Percentiles rank a stretch among this genome's conserved stretches.
Evolutionary conservation across 1,284 basidiomycete genomes (phyloP).

Genomic region (Malassezia yamatoensis): DNA sequence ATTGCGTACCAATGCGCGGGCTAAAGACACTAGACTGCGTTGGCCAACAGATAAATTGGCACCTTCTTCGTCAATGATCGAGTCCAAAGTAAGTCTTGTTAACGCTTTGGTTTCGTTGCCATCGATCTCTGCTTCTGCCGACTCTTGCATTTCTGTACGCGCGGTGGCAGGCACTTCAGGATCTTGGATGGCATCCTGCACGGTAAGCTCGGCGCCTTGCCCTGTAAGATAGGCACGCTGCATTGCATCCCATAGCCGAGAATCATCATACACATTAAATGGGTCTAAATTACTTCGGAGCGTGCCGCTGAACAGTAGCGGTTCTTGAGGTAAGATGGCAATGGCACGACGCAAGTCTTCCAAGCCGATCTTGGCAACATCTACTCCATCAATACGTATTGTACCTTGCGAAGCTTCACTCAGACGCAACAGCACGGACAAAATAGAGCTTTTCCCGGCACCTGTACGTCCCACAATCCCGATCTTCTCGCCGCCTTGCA

Average conservation of each 20-base stretch:
- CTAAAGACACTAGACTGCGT: slow-evolving; percentile 46
- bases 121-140: background rate
- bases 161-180: background rate
- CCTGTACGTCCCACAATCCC: slow-evolving; percentile 53
- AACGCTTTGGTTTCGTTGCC: slow-evolving; percentile 11
- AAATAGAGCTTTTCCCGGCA: slow-evolving; percentile 62
- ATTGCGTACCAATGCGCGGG: slow-evolving; percentile 45
- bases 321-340: slow-evolving; percentile 44
- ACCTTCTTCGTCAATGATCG: slow-evolving; percentile 45
- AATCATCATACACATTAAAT: slow-evolving; percentile 45
- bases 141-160: background rate
- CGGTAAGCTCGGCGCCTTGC: background rate
- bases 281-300: slow-evolving; percentile 49
- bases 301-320: slow-evolving; percentile 48
- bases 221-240: slow-evolving; percentile 41
- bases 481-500: slow-evolving; percentile 53
- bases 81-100: slow-evolving; percentile 40
- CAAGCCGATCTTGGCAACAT: slow-evolving; percentile 53
- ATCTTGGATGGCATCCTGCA: slow-evolving; percentile 19
- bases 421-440: slow-evolving; percentile 63
- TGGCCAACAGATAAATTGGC: slow-evolving; percentile 47
- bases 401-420: slow-evolving; percentile 58
- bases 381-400: slow-evolving; percentile 62
- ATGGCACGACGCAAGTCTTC: slow-evolving; percentile 40
- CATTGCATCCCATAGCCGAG: slow-evolving; percentile 44